A percentile compares a stretch with the other conserved stretches of the same genome.
phyloP scores from a whole-genome alignment of 2,329 filamentous ascomycete species.

The Fusarium pininemorale region DNA sequence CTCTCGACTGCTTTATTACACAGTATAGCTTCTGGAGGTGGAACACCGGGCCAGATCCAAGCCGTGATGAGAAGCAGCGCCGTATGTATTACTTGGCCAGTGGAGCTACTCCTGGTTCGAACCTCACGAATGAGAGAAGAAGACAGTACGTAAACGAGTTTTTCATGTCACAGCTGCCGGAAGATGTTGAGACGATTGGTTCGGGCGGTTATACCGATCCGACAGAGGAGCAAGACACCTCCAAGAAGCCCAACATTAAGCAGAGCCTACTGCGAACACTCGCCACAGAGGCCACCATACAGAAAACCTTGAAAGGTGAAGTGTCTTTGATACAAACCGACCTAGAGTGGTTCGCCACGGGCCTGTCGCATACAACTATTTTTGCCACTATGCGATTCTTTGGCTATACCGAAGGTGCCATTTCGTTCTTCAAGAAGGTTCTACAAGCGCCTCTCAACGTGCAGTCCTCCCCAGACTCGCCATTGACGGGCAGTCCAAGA shows the following conservation, averaged over 20 bases:
- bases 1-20: not conserved
- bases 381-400: not conserved
- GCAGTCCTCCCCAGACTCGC: not conserved
- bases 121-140: not conserved
- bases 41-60: not conserved
- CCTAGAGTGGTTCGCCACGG: not conserved
- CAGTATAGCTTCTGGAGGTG: not conserved
- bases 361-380: not conserved
- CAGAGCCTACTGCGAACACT: not conserved
- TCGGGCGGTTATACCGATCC: not conserved
- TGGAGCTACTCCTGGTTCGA: not conserved
- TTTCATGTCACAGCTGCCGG: not conserved
- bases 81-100: not conserved
- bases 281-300: not conserved
- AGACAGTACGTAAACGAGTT: not conserved
- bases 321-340: not conserved
- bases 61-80: not conserved
- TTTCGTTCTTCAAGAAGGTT: not conserved
- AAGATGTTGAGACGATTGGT: not conserved
- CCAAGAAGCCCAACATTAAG: not conserved
- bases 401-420: not conserved
- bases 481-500: not conserved
- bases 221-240: not conserved
- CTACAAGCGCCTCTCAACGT: not conserved
- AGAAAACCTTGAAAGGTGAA: not conserved